Percentiles rank a stretch among this genome's conserved stretches.
Conservation (phyloP, 2,329 filamentous ascomycete species). For the Hymenoscyphus salicellus region DNA sequence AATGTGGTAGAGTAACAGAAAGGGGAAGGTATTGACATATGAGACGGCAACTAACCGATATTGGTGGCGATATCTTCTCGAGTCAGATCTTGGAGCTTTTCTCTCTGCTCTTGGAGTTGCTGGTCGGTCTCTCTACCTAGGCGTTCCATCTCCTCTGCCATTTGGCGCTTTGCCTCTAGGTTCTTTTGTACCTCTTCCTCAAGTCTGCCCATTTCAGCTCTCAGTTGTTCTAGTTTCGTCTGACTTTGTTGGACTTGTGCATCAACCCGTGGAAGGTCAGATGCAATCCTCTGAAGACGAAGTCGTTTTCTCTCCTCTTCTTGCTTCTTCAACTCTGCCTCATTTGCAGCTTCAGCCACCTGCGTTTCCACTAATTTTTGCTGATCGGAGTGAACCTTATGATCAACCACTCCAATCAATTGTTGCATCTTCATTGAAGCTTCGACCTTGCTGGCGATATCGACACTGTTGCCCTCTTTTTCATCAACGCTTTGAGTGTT, state of each 20-base stretch:
- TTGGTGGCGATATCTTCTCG: constrained; percentile 26
- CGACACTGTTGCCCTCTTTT: constrained; percentile 1
- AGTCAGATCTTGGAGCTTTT: constrained; percentile 34
- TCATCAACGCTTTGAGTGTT: constrained; percentile 16
- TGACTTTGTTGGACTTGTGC: constrained; percentile 34
- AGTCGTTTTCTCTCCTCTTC: constrained; percentile 33
- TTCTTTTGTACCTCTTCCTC: constrained; percentile 34
- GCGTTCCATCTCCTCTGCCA: constrained; percentile 37
- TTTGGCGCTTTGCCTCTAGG: constrained; percentile 35
- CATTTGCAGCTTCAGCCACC: constrained; percentile 26
- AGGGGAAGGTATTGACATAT: background rate
- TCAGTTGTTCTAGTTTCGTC: constrained; percentile 31
- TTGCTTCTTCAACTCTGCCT: constrained; percentile 25
- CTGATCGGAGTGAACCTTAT: constrained; percentile 24
- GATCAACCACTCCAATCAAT: constrained; percentile 23
- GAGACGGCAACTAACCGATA: constrained; percentile 22
- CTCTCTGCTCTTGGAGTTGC: constrained; percentile 36
- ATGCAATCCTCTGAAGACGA: constrained; percentile 34
- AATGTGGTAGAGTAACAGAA: background rate
- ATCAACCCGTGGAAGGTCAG: constrained; percentile 34
- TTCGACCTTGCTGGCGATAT: constrained; percentile 25
- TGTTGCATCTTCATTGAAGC: constrained; percentile 31
- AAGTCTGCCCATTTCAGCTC: constrained; percentile 33
- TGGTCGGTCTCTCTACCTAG: constrained; percentile 36
- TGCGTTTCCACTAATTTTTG: constrained; percentile 31